Percentiles rank a stretch among this genome's conserved stretches.
Evolutionary conservation across 106 monocot species (phyloP).

Genomic region (Platanthera guangdongensis): DNA sequence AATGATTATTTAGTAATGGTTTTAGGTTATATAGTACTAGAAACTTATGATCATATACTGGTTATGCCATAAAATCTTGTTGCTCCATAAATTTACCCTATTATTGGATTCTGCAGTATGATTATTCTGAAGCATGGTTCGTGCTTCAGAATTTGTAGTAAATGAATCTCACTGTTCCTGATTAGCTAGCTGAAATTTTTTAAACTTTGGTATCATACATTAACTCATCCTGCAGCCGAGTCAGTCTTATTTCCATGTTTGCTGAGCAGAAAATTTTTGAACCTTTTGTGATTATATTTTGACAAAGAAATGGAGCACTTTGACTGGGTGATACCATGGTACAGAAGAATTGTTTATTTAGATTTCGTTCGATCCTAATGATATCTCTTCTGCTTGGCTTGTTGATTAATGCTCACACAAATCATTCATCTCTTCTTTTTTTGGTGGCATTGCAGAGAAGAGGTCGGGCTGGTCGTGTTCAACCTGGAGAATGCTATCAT

Average conservation of each 20-base stretch:
- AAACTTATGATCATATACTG: not conserved
- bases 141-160: not conserved
- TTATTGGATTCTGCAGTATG: not conserved
- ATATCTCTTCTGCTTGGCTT: not conserved
- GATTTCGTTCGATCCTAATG: not conserved
- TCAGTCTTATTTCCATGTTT: not conserved
- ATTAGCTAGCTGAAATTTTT: not conserved
- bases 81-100: not conserved
- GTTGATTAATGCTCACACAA: not conserved
- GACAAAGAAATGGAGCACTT: not conserved
- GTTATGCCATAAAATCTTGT: not conserved
- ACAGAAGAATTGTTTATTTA: not conserved
- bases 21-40: not conserved
- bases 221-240: not conserved
- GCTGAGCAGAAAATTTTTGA: not conserved
- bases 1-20: not conserved
- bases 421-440: not conserved
- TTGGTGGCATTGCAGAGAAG: constrained; percentile 57
- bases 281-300: not conserved
- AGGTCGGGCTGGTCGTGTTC: constrained; percentile 98
- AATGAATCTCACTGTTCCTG: not conserved
- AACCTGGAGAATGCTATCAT: constrained; percentile 95
- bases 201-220: not conserved
- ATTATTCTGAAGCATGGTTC: not conserved
- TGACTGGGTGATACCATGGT: not conserved